phyloP scores from a whole-genome alignment of 2,329 filamentous ascomycete species.

The Tolypocladium tundrense region DNA sequence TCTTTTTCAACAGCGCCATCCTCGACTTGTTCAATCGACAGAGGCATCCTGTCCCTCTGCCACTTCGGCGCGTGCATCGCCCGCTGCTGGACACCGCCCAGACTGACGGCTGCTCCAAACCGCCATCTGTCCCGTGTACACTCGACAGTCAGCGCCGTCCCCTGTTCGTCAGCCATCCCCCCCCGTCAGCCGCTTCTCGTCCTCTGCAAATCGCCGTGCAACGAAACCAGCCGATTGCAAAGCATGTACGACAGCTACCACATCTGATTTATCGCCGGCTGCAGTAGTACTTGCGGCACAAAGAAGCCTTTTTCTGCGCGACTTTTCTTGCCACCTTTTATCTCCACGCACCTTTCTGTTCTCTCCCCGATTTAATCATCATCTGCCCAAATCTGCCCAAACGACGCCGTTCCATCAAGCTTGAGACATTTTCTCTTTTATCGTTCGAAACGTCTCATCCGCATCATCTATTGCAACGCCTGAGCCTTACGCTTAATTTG shows the following conservation, averaged over 20 bases:
- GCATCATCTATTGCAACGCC: neutral
- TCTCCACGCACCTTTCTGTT: neutral
- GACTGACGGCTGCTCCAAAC: neutral
- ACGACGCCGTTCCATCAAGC: neutral
- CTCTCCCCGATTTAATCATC: neutral
- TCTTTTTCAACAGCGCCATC: neutral
- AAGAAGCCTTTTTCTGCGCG: neutral
- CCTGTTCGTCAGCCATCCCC: neutral
- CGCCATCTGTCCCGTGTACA: neutral
- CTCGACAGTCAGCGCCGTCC: neutral
- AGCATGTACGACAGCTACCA: neutral
- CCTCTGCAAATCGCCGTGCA: neutral
- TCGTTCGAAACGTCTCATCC: neutral
- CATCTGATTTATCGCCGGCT: neutral
- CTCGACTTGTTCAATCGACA: neutral
- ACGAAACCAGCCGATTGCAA: neutral
- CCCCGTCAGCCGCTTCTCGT: neutral
- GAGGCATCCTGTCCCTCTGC: neutral
- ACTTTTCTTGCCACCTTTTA: neutral
- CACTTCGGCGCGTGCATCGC: neutral
- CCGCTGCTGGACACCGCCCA: neutral
- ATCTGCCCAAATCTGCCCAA: neutral
- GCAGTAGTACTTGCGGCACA: neutral
- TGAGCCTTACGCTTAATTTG: neutral
- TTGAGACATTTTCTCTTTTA: neutral